These are phyloP conservation scores for Pseudogymnoascus pannorum DNA, from an alignment of 2,329 filamentous ascomycete genomes.

Conservation along the genomic window DNA sequence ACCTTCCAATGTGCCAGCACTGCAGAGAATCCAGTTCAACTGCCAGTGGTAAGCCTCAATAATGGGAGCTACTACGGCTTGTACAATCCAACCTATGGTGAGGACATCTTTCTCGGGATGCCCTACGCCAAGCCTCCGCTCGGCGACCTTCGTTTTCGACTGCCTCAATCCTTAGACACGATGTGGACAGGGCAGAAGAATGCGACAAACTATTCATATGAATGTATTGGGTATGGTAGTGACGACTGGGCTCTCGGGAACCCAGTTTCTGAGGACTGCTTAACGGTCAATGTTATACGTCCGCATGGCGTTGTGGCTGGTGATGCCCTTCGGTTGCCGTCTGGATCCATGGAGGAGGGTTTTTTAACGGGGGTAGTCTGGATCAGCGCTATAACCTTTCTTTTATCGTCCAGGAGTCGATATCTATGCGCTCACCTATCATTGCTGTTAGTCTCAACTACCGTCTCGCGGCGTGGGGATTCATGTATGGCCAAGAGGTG, in stretches of 20 bases:
- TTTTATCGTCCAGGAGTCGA: constrained; percentile 34
- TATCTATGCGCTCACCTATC: constrained; percentile 35
- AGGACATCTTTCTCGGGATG: constrained; percentile 24
- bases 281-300: constrained; percentile 47
- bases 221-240: constrained; percentile 22
- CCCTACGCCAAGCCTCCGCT: constrained; percentile 21
- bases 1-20: no score
- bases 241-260: constrained; percentile 14
- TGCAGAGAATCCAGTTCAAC: no score
- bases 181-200: constrained; percentile 14
- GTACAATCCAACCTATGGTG: constrained; percentile 16
- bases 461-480: constrained; percentile 38
- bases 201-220: constrained; percentile 18
- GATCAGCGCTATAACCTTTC: constrained; percentile 58
- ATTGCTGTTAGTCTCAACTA: constrained; percentile 41
- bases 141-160: constrained; percentile 19
- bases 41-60: constrained; percentile 1
- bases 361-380: constrained; percentile 41
- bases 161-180: constrained; percentile 18
- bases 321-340: constrained; percentile 40
- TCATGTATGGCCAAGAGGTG: constrained; percentile 35
- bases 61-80: constrained; percentile 20
- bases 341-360: constrained; percentile 55
- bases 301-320: constrained; percentile 33
- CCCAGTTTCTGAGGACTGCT: constrained; percentile 38